Evolutionary conservation across 1,284 basidiomycete species (phyloP).

Genomic region (Fomitopsis pinicola): DNA sequence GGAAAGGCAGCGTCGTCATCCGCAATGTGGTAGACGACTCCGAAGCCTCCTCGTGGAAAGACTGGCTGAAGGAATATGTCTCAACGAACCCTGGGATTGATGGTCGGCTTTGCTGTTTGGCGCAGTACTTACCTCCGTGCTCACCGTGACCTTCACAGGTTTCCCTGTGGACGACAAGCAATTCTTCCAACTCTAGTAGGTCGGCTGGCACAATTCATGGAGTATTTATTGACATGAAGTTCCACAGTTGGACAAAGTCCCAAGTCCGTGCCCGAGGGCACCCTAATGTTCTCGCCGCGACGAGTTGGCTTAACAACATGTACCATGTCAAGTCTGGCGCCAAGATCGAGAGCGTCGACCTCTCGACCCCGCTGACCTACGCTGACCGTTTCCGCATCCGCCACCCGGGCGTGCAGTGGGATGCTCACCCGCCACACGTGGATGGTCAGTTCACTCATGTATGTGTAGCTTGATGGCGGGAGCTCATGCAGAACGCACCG

Average conservation of each 20-base stretch:
- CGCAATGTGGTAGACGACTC: conserved; percentile 53
- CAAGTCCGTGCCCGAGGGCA: conserved; percentile 74
- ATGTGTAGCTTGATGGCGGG: background rate
- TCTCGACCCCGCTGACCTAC: conserved; percentile 69
- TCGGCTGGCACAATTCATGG: background rate
- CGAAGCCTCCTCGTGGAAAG: conserved; percentile 55
- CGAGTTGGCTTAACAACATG: conserved; percentile 60
- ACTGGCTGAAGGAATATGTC: conserved; percentile 51
- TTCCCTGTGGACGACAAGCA: conserved; percentile 58
- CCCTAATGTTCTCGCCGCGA: conserved; percentile 62
- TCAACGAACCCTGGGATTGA: conserved; percentile 50
- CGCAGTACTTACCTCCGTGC: background rate
- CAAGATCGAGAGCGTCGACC: conserved; percentile 52
- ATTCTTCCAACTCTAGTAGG: conserved; percentile 69
- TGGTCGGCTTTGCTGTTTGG: conserved; percentile 29
- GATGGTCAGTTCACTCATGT: conserved; percentile 44
- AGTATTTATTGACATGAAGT: background rate
- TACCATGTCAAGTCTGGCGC: conserved; percentile 43
- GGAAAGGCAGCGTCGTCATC: conserved; percentile 59
- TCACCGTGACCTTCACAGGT: conserved; percentile 32
- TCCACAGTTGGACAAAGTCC: conserved; percentile 59
- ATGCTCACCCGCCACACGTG: conserved; percentile 70
- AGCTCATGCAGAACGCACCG: too few relatives aligned
- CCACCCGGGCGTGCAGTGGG: conserved; percentile 68
- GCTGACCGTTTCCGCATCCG: conserved; percentile 83